Conservation (phyloP, 352 stramenopile genomes). For the Pythium insidiosum region DNA sequence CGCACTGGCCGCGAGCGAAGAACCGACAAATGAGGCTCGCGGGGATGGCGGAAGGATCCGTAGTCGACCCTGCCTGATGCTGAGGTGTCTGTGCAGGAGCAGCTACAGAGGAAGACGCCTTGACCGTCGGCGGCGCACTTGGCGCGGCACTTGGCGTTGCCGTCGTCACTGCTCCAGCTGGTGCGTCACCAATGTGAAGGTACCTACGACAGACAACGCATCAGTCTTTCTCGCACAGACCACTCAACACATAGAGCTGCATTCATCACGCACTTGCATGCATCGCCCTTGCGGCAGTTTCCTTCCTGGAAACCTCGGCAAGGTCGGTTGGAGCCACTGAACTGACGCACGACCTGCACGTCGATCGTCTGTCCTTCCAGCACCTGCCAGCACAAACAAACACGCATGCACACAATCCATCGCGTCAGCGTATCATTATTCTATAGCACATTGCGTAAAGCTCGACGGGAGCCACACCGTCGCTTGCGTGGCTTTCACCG, state of each 20-base stretch:
- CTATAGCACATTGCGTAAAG: too few species aligned
- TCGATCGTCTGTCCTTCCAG: conserved; percentile 46
- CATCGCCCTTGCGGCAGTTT: conserved; percentile 46
- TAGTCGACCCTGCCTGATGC: too few species aligned
- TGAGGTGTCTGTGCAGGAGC: background rate
- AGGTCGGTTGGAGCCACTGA: conserved; percentile 26
- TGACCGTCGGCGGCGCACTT: background rate
- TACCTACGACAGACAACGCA: too few species aligned
- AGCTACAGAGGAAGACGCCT: background rate
- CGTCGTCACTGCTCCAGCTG: background rate
- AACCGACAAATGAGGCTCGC: conserved; percentile 32
- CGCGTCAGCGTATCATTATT: too few species aligned
- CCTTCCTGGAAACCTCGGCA: conserved; percentile 53
- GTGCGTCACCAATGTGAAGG: too few species aligned
- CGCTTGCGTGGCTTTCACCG: conserved; percentile 31
- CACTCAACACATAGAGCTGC: too few species aligned
- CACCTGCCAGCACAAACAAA: too few species aligned
- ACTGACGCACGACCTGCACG: conserved; percentile 29
- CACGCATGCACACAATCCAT: background rate
- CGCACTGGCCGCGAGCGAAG: conserved; percentile 43
- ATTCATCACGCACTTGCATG: conserved; percentile 74
- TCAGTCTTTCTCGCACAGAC: too few species aligned
- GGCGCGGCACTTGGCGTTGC: background rate
- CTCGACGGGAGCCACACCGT: too few species aligned
- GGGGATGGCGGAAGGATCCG: conserved; percentile 28